Percentiles rank a stretch among this genome's conserved stretches.
Evolutionary conservation across 2,329 filamentous ascomycete species (phyloP).

Genomic region (Colletotrichum sp.): DNA sequence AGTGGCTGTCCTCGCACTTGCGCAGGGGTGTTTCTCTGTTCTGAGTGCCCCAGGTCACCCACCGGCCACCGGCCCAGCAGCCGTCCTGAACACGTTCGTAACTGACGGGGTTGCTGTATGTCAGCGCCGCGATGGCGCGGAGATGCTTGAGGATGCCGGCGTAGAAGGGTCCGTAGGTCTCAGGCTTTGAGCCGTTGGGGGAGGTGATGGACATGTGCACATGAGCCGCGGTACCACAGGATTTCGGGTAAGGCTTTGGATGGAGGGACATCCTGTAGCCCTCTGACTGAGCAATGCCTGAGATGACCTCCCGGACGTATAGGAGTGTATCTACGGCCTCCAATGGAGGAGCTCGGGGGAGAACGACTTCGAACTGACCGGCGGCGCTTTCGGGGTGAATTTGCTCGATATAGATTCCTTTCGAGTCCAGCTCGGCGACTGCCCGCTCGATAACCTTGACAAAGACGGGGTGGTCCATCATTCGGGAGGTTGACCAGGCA

Average conservation of each 20-base stretch:
- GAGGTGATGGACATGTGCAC: conserved; percentile 72
- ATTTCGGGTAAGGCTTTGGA: conserved; percentile 67
- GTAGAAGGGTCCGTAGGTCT: conserved; percentile 70
- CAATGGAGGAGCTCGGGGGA: conserved; percentile 67
- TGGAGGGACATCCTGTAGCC: conserved; percentile 74
- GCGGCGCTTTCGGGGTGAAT: conserved; percentile 76
- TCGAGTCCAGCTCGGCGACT: conserved; percentile 59
- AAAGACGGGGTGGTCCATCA: conserved; percentile 63
- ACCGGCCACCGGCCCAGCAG: conserved; percentile 79
- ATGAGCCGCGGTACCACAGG: conserved; percentile 71
- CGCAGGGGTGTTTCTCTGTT: conserved; percentile 79
- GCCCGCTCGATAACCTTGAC: conserved; percentile 70
- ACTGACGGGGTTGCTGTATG: conserved; percentile 67
- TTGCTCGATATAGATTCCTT: conserved; percentile 72
- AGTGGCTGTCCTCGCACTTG: conserved; percentile 69
- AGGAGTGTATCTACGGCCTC: conserved; percentile 75
- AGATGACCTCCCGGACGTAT: conserved; percentile 73
- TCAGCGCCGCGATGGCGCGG: conserved; percentile 70
- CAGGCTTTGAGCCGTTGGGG: conserved; percentile 37
- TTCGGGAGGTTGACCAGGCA: conserved; percentile 72
- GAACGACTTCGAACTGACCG: conserved; percentile 80
- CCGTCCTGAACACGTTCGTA: conserved; percentile 74
- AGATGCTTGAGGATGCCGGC: conserved; percentile 73
- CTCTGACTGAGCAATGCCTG: conserved; percentile 65
- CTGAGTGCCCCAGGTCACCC: conserved; percentile 82